These are phyloP conservation scores for Aspergillus tanneri DNA, from an alignment of 2,329 filamentous ascomycete species.

Conservation along the genomic window DNA sequence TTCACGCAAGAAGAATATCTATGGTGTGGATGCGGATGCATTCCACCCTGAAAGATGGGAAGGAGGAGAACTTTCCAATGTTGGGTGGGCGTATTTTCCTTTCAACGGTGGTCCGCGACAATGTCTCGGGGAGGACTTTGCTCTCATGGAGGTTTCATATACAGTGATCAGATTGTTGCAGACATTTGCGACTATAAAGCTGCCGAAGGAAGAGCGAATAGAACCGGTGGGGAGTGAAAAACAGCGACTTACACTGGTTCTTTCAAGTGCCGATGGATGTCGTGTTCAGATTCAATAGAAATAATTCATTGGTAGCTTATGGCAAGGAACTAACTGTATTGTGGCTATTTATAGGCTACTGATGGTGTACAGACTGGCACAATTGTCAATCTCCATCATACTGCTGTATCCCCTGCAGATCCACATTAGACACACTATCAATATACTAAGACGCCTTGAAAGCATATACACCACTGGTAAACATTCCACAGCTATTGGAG, in stretches of 20 bases:
- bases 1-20: background rate
- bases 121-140: background rate
- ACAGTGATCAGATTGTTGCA: background rate
- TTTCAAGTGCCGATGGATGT: background rate
- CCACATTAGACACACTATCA: too few species aligned
- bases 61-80: background rate
- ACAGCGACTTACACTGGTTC: background rate
- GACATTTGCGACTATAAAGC: background rate
- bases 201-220: background rate
- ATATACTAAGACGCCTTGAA: too few species aligned
- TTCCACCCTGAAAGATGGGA: conserved; percentile 1
- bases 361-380: too few species aligned
- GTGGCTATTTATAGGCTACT: too few species aligned
- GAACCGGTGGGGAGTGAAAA: background rate
- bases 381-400: too few species aligned
- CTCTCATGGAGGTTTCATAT: background rate
- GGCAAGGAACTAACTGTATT: too few species aligned
- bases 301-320: too few species aligned
- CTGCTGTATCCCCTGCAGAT: too few species aligned
- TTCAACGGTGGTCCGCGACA: background rate
- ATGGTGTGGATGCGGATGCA: background rate
- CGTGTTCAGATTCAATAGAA: too few species aligned
- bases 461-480: too few species aligned
- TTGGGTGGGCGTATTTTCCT: background rate
- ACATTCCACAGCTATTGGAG: too few species aligned